Percentiles rank a stretch among this genome's conserved stretches.
These are phyloP conservation scores for Gigaspora rosea DNA, from an alignment of 192 early-diverging fungal genomes.

Conservation along the genomic window DNA sequence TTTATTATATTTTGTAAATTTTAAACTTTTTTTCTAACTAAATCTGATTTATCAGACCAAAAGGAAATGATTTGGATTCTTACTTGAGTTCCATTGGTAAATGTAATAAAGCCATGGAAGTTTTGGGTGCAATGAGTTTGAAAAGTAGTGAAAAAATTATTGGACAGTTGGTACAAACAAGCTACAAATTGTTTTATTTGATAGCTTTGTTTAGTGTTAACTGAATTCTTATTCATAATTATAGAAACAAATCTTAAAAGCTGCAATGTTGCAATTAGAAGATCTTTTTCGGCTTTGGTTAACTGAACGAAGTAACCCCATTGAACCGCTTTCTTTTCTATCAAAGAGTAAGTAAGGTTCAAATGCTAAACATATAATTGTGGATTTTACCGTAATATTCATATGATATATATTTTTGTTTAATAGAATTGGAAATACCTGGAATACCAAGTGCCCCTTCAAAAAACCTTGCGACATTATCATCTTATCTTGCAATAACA, in stretches of 20 bases:
- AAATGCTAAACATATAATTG: neutral
- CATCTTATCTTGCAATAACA: conserved; percentile 52
- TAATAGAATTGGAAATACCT: conserved; percentile 39
- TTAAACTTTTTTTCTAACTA: neutral
- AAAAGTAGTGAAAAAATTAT: conserved; percentile 46
- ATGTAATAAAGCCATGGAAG: conserved; percentile 52
- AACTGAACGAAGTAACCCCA: conserved; percentile 40
- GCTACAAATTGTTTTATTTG: neutral
- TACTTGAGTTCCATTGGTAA: conserved; percentile 64
- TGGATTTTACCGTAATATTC: neutral
- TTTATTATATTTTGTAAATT: neutral
- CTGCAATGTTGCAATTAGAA: conserved; percentile 60
- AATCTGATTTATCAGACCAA: conserved; percentile 43
- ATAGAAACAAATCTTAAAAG: conserved; percentile 52
- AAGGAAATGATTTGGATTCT: conserved; percentile 53
- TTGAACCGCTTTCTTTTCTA: conserved; percentile 39
- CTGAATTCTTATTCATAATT: neutral
- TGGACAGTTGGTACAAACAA: conserved; percentile 42
- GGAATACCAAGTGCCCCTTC: conserved; percentile 31
- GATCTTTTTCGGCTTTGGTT: conserved; percentile 57
- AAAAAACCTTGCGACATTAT: conserved; percentile 41
- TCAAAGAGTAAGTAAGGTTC: conserved; percentile 17
- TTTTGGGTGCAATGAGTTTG: conserved; percentile 31
- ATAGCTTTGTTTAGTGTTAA: neutral
- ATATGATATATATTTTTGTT: neutral